These are phyloP conservation scores for Stagonosporopsis rhizophila DNA, from an alignment of 2,329 filamentous ascomycete species.

Conservation along the genomic window DNA sequence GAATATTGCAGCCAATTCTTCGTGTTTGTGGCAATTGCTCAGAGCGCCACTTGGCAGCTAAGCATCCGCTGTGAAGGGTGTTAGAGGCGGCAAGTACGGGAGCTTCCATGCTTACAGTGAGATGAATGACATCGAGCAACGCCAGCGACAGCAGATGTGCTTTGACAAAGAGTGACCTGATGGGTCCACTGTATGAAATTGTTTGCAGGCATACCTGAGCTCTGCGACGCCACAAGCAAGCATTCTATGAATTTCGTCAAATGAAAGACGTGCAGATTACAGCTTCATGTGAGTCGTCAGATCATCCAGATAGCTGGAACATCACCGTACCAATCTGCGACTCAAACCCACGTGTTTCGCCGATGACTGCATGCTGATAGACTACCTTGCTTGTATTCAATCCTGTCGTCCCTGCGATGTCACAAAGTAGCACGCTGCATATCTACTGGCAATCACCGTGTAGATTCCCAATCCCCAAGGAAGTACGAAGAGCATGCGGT, in stretches of 20 bases:
- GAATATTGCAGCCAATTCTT: background rate
- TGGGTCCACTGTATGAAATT: constrained; percentile 4
- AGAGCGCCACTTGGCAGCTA: constrained; percentile 24
- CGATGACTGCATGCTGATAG: background rate
- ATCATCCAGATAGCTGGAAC: constrained; percentile 8
- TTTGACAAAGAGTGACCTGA: constrained; percentile 13
- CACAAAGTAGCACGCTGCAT: background rate
- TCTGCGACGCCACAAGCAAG: constrained; percentile 11
- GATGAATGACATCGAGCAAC: constrained; percentile 1
- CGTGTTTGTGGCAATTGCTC: background rate
- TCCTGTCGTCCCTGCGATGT: background rate
- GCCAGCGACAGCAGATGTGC: background rate
- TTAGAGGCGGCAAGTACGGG: constrained; percentile 30
- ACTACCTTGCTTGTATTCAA: background rate
- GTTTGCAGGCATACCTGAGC: background rate
- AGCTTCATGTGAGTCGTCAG: constrained; percentile 20
- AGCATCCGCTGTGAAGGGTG: constrained; percentile 25
- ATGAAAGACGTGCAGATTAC: constrained; percentile 22
- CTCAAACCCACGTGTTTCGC: background rate
- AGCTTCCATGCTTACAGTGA: constrained; percentile 17
- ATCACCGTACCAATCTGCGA: constrained; percentile 3
- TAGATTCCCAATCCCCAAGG: constrained; percentile 9
- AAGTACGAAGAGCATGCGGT: constrained; percentile 4
- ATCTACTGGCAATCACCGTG: constrained; percentile 26
- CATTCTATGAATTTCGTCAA: constrained; percentile 15